Evolutionary conservation across 768 basidiomycete genomes (phyloP).

Genomic region (Boletus edulis): DNA sequence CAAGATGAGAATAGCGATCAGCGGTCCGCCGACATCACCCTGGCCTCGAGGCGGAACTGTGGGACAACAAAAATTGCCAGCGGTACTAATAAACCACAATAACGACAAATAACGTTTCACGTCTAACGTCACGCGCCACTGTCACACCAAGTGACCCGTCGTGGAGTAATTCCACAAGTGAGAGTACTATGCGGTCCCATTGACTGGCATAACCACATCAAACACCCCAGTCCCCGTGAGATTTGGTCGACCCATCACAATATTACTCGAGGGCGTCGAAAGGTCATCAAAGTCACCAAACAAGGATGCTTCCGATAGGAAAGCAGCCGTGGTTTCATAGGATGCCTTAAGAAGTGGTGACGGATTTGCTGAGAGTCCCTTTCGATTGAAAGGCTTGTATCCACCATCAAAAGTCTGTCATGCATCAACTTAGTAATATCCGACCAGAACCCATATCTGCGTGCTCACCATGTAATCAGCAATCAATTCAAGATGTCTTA

Average conservation of each 20-base stretch:
- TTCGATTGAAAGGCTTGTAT: slow-evolving; percentile 97
- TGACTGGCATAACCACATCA: slow-evolving; percentile 80
- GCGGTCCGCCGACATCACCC: slow-evolving; percentile 25
- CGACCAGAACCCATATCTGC: background rate
- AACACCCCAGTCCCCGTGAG: slow-evolving; percentile 95
- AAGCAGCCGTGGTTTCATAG: slow-evolving; percentile 92
- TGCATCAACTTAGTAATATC: background rate
- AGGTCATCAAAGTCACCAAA: slow-evolving; percentile 96
- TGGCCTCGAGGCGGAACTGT: slow-evolving; percentile 16
- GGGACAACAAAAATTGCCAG: slow-evolving; percentile 16
- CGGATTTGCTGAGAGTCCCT: slow-evolving; percentile 87
- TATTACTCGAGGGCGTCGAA: slow-evolving; percentile 84
- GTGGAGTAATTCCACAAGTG: no score
- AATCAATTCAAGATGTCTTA: slow-evolving; percentile 91
- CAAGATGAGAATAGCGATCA: slow-evolving; percentile 21
- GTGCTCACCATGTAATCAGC: slow-evolving; percentile 96
- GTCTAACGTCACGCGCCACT: background rate
- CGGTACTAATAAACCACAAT: slow-evolving; percentile 12
- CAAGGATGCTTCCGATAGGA: slow-evolving; percentile 91
- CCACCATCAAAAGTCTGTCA: slow-evolving; percentile 93
- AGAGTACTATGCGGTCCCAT: no score
- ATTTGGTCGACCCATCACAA: slow-evolving; percentile 87
- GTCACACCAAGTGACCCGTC: slow-evolving; percentile 1
- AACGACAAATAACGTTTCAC: slow-evolving; percentile 21
- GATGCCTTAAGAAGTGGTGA: slow-evolving; percentile 98